Conservation (phyloP, 768 basidiomycete species). For the Leccinum variicolor region DNA sequence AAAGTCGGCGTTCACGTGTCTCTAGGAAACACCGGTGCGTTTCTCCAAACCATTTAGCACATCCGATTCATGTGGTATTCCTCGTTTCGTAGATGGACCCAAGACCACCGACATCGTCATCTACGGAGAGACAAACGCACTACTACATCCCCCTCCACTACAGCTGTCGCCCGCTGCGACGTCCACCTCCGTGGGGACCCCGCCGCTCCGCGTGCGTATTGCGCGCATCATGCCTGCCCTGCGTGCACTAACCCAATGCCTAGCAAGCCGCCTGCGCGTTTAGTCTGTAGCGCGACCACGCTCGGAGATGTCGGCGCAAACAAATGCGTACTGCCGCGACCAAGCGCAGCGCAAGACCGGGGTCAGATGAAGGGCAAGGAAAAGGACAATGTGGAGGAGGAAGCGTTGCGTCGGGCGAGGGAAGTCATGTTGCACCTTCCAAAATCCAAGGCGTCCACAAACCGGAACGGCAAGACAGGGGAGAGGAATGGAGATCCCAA, state of each 20-base stretch:
- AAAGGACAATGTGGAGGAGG: slow-evolving; percentile 25
- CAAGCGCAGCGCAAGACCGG: slow-evolving; percentile 1
- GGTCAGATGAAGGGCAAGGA: slow-evolving; percentile 13
- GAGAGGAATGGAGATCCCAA: slow-evolving; percentile 35
- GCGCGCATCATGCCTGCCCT: slow-evolving; percentile 52
- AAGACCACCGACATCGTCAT: slow-evolving; percentile 67
- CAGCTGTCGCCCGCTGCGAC: slow-evolving; percentile 8
- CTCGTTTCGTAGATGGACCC: too few species aligned
- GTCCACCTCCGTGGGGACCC: slow-evolving; percentile 23
- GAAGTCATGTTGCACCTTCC: slow-evolving; percentile 40
- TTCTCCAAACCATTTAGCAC: too few species aligned
- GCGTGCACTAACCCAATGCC: slow-evolving; percentile 63
- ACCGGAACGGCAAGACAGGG: slow-evolving; percentile 3
- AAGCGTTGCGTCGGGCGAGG: slow-evolving; percentile 30
- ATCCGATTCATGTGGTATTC: too few species aligned
- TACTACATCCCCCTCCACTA: slow-evolving; percentile 6
- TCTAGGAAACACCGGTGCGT: too few species aligned
- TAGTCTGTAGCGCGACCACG: slow-evolving; percentile 6
- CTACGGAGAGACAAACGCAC: slow-evolving; percentile 36
- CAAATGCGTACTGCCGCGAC: slow-evolving; percentile 20
- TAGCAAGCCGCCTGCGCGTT: slow-evolving; percentile 52
- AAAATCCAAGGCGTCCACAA: slow-evolving; percentile 16
- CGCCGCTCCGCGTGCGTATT: slow-evolving; percentile 43
- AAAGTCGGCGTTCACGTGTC: too few species aligned
- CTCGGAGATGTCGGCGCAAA: slow-evolving; percentile 17